These are phyloP conservation scores for Penicillium cinerascens DNA, from an alignment of 495 filamentous ascomycete species.

Conservation along the genomic window DNA sequence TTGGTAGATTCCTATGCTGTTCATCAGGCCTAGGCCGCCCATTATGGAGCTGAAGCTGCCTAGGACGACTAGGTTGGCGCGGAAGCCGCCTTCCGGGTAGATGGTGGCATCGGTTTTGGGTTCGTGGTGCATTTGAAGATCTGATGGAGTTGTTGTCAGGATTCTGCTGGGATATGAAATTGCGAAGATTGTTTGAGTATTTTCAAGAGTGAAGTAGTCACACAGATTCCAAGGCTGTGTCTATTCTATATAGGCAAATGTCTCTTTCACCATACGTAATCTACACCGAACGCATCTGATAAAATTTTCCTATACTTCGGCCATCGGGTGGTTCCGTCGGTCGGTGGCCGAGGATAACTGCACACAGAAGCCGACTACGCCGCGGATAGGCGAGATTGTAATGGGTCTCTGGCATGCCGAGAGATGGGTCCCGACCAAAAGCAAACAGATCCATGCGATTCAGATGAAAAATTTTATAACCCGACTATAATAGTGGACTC, in stretches of 20 bases:
- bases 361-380: neutral
- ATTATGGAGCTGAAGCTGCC: slow-evolving; percentile 65
- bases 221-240: neutral
- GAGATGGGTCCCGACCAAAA: too few relatives aligned
- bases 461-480: too few relatives aligned
- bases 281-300: neutral
- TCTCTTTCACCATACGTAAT: neutral
- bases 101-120: slow-evolving; percentile 6
- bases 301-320: neutral
- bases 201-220: too few relatives aligned
- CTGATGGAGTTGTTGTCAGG: too few relatives aligned
- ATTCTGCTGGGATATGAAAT: neutral
- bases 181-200: neutral
- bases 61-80: slow-evolving; percentile 65
- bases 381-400: neutral
- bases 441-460: too few relatives aligned
- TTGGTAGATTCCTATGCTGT: slow-evolving; percentile 67
- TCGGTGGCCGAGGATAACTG: neutral
- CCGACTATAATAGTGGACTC: too few relatives aligned
- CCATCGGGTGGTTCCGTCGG: neutral
- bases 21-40: slow-evolving; percentile 66
- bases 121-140: slow-evolving; percentile 18
- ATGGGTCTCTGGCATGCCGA: too few relatives aligned
- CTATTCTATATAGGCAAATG: neutral
- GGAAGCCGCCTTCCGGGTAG: slow-evolving; percentile 62